A percentile compares a stretch with the other conserved stretches of the same genome.
These are phyloP conservation scores for Coemansia sp. DNA, from an alignment of 192 early-diverging fungal genomes.

Conservation along the genomic window DNA sequence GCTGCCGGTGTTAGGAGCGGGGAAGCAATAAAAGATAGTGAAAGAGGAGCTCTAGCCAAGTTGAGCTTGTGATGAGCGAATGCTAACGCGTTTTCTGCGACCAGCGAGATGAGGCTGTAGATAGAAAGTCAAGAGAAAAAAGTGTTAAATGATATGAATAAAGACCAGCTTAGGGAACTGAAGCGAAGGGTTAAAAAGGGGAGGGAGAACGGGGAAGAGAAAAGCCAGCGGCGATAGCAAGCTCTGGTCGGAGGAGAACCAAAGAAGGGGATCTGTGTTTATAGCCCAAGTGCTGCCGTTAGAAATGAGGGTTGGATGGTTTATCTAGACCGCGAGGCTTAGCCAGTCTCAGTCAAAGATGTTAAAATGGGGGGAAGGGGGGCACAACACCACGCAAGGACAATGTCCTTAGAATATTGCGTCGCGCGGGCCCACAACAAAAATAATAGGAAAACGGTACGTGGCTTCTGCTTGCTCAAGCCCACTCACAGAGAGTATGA, in stretches of 20 bases:
- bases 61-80: constrained; percentile 5
- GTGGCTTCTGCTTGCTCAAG: constrained; percentile 15
- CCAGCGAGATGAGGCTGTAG: constrained; percentile 26
- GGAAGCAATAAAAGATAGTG: background rate
- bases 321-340: background rate
- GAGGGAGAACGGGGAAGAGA: constrained; percentile 5
- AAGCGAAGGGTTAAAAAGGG: constrained; percentile 6
- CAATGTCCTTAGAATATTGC: background rate
- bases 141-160: constrained; percentile 1
- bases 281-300: constrained; percentile 1
- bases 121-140: background rate
- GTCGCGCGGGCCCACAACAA: background rate
- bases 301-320: constrained; percentile 6
- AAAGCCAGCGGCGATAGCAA: background rate
- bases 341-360: background rate
- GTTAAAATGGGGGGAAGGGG: background rate
- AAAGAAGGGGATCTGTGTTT: constrained; percentile 10
- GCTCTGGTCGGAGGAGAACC: background rate
- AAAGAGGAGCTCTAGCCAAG: background rate
- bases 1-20: background rate
- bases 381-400: constrained; percentile 2
- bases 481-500: background rate
- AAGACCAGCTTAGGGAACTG: constrained; percentile 29
- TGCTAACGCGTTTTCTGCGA: constrained; percentile 25
- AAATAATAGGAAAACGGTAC: background rate